phyloP scores from a whole-genome alignment of 768 basidiomycete species.

The Psilocybe cubensis region DNA sequence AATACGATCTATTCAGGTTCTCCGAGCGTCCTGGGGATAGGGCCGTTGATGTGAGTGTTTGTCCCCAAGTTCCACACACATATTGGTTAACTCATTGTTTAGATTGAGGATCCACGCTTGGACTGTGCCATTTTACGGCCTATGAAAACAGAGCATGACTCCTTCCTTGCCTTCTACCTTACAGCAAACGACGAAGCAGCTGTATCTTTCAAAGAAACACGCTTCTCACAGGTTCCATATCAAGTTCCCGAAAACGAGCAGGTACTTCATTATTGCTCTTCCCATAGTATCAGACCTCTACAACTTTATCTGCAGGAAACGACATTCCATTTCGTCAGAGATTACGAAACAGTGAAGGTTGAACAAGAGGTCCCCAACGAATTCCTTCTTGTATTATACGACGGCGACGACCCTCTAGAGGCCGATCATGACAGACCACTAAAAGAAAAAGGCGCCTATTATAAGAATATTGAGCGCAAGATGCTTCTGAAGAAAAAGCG shows the following conservation, averaged over 20 bases:
- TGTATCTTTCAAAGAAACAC: constrained; percentile 61
- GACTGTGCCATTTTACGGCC: constrained; percentile 88
- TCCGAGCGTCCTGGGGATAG: constrained; percentile 87
- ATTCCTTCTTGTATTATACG: constrained; percentile 76
- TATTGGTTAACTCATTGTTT: not conserved
- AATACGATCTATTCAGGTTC: constrained; percentile 86
- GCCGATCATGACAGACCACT: constrained; percentile 27
- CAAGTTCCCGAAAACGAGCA: constrained; percentile 58
- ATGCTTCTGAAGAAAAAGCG: constrained; percentile 88
- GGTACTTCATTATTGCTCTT: constrained; percentile 35
- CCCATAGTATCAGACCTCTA: not conserved
- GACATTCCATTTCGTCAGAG: constrained; percentile 75
- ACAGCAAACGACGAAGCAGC: constrained; percentile 78
- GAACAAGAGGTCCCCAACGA: constrained; percentile 88
- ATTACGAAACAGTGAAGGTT: constrained; percentile 87
- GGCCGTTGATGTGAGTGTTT: constrained; percentile 57
- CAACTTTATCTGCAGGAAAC: constrained; percentile 51
- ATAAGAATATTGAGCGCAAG: constrained; percentile 88
- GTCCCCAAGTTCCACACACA: not conserved
- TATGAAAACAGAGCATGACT: constrained; percentile 87
- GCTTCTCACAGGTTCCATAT: constrained; percentile 44
- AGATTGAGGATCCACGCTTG: constrained; percentile 79
- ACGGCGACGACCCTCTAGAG: constrained; percentile 48
- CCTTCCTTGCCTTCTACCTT: constrained; percentile 86
- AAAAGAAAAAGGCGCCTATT: constrained; percentile 74